Evolutionary conservation across 1,284 basidiomycete species (phyloP), one percentile per base, ranked within the genome.

Genomic region (Meripilus lineatus): DNA sequence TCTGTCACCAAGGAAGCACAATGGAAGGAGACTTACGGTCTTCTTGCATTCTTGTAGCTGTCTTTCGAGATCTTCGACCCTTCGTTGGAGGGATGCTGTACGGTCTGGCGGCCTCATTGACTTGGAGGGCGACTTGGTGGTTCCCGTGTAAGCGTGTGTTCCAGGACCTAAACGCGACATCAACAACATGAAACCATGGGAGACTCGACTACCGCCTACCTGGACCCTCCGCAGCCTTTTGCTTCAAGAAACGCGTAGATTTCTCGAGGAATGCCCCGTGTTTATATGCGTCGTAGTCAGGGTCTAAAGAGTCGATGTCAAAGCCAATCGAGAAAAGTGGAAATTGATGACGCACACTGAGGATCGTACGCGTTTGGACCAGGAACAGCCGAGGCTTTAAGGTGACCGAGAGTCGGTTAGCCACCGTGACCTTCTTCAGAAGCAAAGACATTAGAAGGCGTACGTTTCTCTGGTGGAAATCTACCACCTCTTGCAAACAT

Each of bases 41-140:
- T 72, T 79, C 72, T 85, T 88, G 48, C 72, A 76, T 8, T 87
- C 81, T 23, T 69, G 62, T 52, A 86, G 82, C 20, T 82, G 58
- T 45, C 64, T 64, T 61, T 88, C 82, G 11, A 88, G 59, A 14
- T 85, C 79, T 30, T 85, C 81, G 0, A 88, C 69, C 53, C 81
- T 82, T 51, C 70, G 72, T 58, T 84, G 76, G 7, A 88, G 68
- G 14, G 59, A 46, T 8, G 69, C 66, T 53, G 79, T 80, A 17
- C 72, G 68, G 45, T 83, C 80, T 46, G 45, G 34, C 15, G n/a
- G n/a, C n/a, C n/a, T n/a, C 44, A 20, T 7, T 17, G n/a, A 18
- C 26, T 34, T 26, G 10, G 17, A 33, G 18, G 14, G 5, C 15
- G 26, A 7, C 17, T 45, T 42, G 53, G 62, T 53, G 18, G 37